Evolutionary conservation across 805 yeast species (phyloP).

Genomic region (Yamadazyma tumulicola): DNA sequence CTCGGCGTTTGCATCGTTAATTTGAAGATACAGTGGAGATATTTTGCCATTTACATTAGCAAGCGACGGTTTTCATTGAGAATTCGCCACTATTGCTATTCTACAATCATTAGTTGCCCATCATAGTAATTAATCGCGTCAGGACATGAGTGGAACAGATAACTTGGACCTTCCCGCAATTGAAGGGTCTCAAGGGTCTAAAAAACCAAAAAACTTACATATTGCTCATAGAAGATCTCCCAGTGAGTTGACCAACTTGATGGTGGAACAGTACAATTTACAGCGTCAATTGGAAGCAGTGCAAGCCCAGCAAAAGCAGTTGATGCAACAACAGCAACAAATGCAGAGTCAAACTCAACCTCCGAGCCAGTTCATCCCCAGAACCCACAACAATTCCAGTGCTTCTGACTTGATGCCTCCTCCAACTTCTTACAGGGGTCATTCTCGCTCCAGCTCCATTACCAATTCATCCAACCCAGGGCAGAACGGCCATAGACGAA

Average conservation of each 20-base stretch:
- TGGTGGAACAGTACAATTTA: slow-evolving; percentile 86
- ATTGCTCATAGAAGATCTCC: slow-evolving; percentile 98
- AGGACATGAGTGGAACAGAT: not conserved
- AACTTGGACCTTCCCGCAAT: slow-evolving; percentile 1
- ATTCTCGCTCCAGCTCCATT: slow-evolving; percentile 34
- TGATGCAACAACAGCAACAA: slow-evolving; percentile 74
- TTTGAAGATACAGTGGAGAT: too few relatives aligned
- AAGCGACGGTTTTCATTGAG: too few relatives aligned
- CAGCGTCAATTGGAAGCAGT: slow-evolving; percentile 91
- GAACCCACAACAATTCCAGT: not conserved
- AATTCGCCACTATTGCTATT: too few relatives aligned
- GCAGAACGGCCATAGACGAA: slow-evolving; percentile 27
- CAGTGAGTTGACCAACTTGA: slow-evolving; percentile 86
- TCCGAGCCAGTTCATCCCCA: slow-evolving; percentile 18
- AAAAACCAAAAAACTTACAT: slow-evolving; percentile 50
- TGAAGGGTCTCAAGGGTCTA: slow-evolving; percentile 4
- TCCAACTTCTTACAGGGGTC: slow-evolving; percentile 17
- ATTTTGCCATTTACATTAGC: too few relatives aligned
- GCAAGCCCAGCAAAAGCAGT: slow-evolving; percentile 88
- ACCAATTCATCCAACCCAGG: slow-evolving; percentile 10
- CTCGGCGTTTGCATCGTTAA: too few relatives aligned
- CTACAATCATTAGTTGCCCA: too few relatives aligned
- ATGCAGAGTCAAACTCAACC: slow-evolving; percentile 58
- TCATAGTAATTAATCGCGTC: too few relatives aligned
- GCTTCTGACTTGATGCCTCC: slow-evolving; percentile 19